phyloP scores from a whole-genome alignment of 148 eudicot genomes.

The Vaccinium myrtillus region DNA sequence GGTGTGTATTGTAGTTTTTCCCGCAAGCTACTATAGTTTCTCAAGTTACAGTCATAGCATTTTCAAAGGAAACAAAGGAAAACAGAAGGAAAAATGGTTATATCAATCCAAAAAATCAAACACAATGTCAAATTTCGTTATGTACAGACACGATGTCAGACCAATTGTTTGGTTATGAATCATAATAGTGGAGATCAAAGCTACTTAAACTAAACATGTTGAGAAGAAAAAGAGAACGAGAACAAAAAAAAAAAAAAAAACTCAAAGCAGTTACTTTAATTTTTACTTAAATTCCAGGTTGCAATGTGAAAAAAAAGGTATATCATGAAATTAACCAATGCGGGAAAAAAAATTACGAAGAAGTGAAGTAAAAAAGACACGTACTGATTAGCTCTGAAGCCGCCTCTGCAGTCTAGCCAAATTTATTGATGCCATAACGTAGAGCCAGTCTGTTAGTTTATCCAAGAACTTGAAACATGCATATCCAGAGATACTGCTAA shows the following conservation, averaged over 20 bases:
- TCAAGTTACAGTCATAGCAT: too few relatives aligned
- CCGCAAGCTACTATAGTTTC: too few relatives aligned
- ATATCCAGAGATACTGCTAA: background rate
- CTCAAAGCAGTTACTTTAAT: background rate
- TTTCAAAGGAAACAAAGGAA: too few relatives aligned
- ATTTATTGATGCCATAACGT: background rate
- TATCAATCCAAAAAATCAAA: too few relatives aligned
- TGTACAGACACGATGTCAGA: background rate
- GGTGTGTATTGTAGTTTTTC: too few relatives aligned
- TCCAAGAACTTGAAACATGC: constrained; percentile 3
- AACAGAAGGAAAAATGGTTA: too few relatives aligned
- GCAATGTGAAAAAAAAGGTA: background rate
- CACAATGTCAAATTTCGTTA: too few relatives aligned
- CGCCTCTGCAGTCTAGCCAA: background rate
- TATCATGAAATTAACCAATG: background rate
- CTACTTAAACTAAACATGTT: background rate
- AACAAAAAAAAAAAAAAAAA: too few relatives aligned
- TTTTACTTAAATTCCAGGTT: background rate
- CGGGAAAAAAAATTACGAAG: background rate
- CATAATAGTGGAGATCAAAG: background rate
- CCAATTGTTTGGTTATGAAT: background rate
- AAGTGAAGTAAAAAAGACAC: background rate
- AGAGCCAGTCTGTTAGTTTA: background rate
- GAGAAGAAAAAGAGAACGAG: background rate
- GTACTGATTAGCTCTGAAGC: background rate